Base-by-base conservation (phyloP, 495 filamentous ascomycete genomes). In the Xylaria longipes region DNA sequence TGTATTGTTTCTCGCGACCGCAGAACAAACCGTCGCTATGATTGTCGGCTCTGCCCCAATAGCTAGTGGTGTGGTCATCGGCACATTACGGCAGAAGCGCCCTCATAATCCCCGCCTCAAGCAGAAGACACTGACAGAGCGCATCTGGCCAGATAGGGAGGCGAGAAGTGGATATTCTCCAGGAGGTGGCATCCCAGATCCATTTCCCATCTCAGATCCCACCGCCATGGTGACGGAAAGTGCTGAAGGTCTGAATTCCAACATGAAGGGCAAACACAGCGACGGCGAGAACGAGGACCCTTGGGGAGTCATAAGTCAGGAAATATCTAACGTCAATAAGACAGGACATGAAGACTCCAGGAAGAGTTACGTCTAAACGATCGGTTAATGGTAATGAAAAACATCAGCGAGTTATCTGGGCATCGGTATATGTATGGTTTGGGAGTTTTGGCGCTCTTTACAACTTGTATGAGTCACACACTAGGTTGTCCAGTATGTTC, bases 1-100 rank as follows among this genome's bases (percentile, higher is more conserved):
- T 6, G 48, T 73, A 0, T 12, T 61, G n/a, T 37, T 73, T 25
- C 71, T 73, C 52, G 71, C 81, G 31, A 69, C 74, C n/a, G 77
- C 75, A n/a, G 78, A 80, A 58, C 74, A 78, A 39, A 39, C 54
- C 9, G 65, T 72, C 8, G 71, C 71, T 12, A 64, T 57, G 41
- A 69, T 72, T 25, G 60, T 69, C 35, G 71, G 71, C 20, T 72
- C 65, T 27, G 71, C 65, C 11, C 71, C 71, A 7, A 54, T 72
- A 35, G 57, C 54, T 8, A 72, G 60, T 39, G 71, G 54, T 6
- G 46, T 64, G 33, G 35, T 69, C n/a, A 45, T 72, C 35, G 52
- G 65, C 27, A 22, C 60, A 25, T 14, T 39, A 4, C 56, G 58
- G 29, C 29, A 52, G 31, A 70, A 61, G 15, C 56, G 41, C 2